Percentiles rank a stretch among this genome's conserved stretches.
Evolutionary conservation across 2,329 filamentous ascomycete species (phyloP).

Genomic region (Fusarium drepaniforme): DNA sequence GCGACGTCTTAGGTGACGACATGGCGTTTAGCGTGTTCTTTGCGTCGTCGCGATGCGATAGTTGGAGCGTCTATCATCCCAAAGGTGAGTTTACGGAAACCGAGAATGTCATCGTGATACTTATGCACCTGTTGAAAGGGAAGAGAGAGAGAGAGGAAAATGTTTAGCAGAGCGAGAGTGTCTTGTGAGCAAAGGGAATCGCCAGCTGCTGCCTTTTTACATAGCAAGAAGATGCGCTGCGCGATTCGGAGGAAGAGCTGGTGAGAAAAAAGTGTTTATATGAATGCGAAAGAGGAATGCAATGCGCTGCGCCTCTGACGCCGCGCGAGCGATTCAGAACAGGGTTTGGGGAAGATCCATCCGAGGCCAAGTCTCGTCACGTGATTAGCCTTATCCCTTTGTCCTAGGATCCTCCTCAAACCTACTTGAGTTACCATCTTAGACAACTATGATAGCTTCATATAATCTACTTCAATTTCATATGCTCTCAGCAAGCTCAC

Average conservation of each 20-base stretch:
- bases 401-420: background rate
- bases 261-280: slow-evolving; percentile 1
- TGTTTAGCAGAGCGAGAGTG: slow-evolving; percentile 43
- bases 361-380: slow-evolving; percentile 14
- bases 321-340: slow-evolving; percentile 1
- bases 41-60: slow-evolving; percentile 24
- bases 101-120: slow-evolving; percentile 50
- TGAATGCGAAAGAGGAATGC: background rate
- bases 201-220: slow-evolving; percentile 31
- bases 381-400: slow-evolving; percentile 13
- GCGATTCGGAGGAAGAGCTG: slow-evolving; percentile 16
- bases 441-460: background rate
- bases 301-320: slow-evolving; percentile 29
- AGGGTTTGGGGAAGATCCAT: background rate
- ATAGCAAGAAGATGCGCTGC: slow-evolving; percentile 32
- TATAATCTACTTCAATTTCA: background rate
- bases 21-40: slow-evolving; percentile 19
- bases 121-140: slow-evolving; percentile 51
- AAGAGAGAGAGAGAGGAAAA: background rate
- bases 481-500: too few relatives aligned
- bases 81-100: slow-evolving; percentile 54
- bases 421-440: too few relatives aligned
- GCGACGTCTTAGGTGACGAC: slow-evolving; percentile 37
- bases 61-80: slow-evolving; percentile 49
- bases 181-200: slow-evolving; percentile 25